Percentiles rank a stretch among this genome's conserved stretches.
These are phyloP conservation scores for Pythium sukuiense DNA, from an alignment of 352 stramenopile species.

Conservation along the genomic window DNA sequence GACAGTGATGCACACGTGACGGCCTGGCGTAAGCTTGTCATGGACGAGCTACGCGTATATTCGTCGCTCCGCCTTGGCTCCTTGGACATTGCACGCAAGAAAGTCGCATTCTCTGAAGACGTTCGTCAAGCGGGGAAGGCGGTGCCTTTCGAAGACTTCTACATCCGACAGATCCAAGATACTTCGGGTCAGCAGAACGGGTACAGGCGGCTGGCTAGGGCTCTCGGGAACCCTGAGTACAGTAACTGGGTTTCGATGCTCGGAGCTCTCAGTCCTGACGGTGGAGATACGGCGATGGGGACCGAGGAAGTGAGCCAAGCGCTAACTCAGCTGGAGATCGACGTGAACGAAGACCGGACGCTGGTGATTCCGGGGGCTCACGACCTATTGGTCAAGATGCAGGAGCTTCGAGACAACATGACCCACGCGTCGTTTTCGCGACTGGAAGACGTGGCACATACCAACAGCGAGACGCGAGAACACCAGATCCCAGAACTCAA, in stretches of 20 bases:
- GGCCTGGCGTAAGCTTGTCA: constrained; percentile 19
- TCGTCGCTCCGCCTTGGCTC: constrained; percentile 20
- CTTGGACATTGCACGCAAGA: constrained; percentile 24
- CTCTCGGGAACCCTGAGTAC: constrained; percentile 24
- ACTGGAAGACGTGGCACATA: constrained; percentile 30
- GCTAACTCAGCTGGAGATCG: constrained; percentile 22
- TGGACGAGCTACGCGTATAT: constrained; percentile 37
- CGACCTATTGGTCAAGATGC: constrained; percentile 8
- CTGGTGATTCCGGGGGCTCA: constrained; percentile 21
- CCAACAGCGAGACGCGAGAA: constrained; percentile 29
- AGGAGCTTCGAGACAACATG: constrained; percentile 18
- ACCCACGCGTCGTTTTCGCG: constrained; percentile 20
- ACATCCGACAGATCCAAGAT: constrained; percentile 37
- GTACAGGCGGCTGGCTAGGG: constrained; percentile 23
- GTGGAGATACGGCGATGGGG: not conserved
- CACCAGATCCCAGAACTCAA: constrained; percentile 28
- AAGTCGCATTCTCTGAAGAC: constrained; percentile 8
- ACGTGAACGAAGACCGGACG: constrained; percentile 27
- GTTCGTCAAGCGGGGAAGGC: constrained; percentile 5
- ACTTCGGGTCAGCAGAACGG: constrained; percentile 3
- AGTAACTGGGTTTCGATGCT: constrained; percentile 34
- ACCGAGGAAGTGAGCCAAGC: not conserved
- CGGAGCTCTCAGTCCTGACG: constrained; percentile 3
- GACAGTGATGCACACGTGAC: constrained; percentile 17
- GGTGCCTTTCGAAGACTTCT: constrained; percentile 37